Evolutionary conservation across 202 grass and related monocot genomes (phyloP).

Genomic region (Setaria italica): DNA sequence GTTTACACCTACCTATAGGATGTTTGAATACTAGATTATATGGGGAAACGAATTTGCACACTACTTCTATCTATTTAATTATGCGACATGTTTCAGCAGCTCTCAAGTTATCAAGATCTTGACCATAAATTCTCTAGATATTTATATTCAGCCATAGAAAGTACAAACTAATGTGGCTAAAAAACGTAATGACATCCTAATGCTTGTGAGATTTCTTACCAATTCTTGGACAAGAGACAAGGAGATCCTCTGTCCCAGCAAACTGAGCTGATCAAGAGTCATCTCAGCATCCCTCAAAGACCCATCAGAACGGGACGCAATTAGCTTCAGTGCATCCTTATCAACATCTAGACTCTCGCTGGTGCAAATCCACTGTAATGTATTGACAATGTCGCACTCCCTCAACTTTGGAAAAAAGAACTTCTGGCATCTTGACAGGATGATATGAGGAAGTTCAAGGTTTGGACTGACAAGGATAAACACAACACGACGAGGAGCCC

Average conservation of each 20-base stretch:
- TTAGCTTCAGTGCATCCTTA: slow-evolving; percentile 70
- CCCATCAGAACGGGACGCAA: slow-evolving; percentile 77
- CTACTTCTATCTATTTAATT: not conserved
- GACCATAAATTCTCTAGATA: slow-evolving; percentile 9
- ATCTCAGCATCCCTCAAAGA: slow-evolving; percentile 95
- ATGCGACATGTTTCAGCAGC: slow-evolving; percentile 5
- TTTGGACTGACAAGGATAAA: slow-evolving; percentile 74
- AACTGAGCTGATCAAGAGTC: slow-evolving; percentile 92
- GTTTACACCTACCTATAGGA: not conserved
- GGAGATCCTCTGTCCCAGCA: slow-evolving; percentile 88
- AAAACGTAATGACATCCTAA: not conserved
- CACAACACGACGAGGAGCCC: slow-evolving; percentile 59
- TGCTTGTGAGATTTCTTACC: slow-evolving; percentile 64
- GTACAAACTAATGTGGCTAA: not conserved
- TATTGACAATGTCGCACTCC: slow-evolving; percentile 73
- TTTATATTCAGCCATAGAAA: slow-evolving; percentile 22
- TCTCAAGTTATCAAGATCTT: slow-evolving; percentile 23
- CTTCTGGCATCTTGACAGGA: slow-evolving; percentile 86
- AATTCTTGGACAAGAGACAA: slow-evolving; percentile 88
- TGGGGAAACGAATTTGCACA: not conserved
- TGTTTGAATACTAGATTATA: not conserved
- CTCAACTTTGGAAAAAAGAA: slow-evolving; percentile 91
- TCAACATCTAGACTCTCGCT: slow-evolving; percentile 82
- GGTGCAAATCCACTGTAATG: slow-evolving; percentile 69
- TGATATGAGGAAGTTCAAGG: slow-evolving; percentile 84